Base-by-base conservation (phyloP, 495 filamentous ascomycete genomes). In the Penicillium bovifimosum region DNA sequence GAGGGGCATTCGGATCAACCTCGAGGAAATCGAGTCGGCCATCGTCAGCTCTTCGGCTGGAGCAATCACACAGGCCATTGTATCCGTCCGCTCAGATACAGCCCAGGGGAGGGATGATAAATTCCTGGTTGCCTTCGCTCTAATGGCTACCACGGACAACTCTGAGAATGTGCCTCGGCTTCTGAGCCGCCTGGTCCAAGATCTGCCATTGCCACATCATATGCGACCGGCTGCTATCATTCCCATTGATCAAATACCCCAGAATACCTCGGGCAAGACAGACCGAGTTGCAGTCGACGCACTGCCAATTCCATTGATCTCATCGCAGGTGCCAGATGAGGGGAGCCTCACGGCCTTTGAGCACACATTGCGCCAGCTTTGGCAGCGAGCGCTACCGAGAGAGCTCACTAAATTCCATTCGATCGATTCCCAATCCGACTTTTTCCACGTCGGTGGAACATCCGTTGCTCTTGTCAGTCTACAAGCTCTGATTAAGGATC, bases 1-100 rank as follows among this genome's bases (percentile, higher is more conserved):
- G 3, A 60, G 73, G 0, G 80, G 80, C 0, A 45, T 80, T 6
- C 76, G 80, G 0, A 71, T 82, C 9, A 78, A 84, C 5, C 50
- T 83, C 0, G 44, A 64, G 11, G 80, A 83, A 10, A 64, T 82
- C 6, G 77, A 79, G 53, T 17, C 33, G 0, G 39, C 52, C 3
- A 58, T 65, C 38, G 52, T 66, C 11, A 33, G 39, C 0, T 69
- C 73, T 51, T 54, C 73, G 0, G 64, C 67, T 27, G 61, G 69
- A 7, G 54, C 32, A 13, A 54, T 64, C 2, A 34, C 63, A 1
- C 54, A 65, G 17, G 41, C 53, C 7, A 47, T 69, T 7, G 53
- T 53, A 5, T 66, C 50, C 0, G 16, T 53, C 26, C 59, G 60
- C 11, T 41, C 41, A 6, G 27, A 11, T 2, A 14, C 36, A 11